phyloP scores from a whole-genome alignment of 495 filamentous ascomycete species.

The Neurospora sp. region DNA sequence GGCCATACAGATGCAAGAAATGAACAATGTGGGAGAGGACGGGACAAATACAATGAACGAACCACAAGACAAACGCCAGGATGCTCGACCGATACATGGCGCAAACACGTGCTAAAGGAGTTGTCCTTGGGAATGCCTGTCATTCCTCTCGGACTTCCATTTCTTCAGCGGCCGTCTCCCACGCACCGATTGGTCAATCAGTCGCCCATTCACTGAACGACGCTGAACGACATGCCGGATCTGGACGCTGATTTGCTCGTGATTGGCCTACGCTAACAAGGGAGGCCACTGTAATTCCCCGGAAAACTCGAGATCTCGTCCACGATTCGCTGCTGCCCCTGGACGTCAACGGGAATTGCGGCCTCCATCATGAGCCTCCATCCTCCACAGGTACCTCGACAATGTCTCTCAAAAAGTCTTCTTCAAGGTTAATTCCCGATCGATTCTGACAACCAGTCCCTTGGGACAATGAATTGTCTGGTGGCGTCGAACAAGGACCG shows the following conservation, averaged over 20 bases:
- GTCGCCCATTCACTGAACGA: background rate
- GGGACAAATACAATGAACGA: background rate
- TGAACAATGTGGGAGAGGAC: background rate
- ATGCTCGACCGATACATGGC: background rate
- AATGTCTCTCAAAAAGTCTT: background rate
- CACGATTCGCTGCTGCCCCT: background rate
- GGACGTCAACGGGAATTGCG: background rate
- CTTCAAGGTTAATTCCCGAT: background rate
- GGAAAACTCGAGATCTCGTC: background rate
- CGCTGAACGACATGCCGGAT: background rate
- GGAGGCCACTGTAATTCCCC: background rate
- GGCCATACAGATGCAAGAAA: background rate
- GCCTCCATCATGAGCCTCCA: background rate
- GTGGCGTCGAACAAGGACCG: background rate
- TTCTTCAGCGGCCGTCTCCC: background rate
- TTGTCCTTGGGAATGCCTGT: background rate
- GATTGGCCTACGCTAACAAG: background rate
- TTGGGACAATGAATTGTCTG: background rate
- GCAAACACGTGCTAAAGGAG: background rate
- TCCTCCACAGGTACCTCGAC: background rate
- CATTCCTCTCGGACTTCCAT: background rate
- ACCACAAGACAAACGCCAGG: background rate
- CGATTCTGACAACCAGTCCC: background rate
- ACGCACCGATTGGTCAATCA: background rate
- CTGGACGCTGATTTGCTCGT: background rate